Base-by-base conservation (phyloP, 176 grass and related monocot species). In the Pontederia crassipes region DNA sequence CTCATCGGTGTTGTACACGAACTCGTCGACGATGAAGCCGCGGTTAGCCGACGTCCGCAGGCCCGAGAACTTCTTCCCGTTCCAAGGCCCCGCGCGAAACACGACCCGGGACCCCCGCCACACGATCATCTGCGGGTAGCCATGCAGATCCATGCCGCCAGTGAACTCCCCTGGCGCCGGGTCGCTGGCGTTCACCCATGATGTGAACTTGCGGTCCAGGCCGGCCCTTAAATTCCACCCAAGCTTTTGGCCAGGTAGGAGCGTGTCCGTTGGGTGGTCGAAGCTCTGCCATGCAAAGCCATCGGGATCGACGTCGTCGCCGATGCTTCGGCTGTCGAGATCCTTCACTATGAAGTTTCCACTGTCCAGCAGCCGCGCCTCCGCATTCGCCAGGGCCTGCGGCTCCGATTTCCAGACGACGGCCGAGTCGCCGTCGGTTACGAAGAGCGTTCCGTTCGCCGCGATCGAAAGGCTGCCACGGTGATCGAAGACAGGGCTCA, bases 1-100 rank as follows among this genome's bases (percentile, higher is more conserved):
- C 10, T 26, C 17, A 9, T 16, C 17, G 55, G 55, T 11, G 18
- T 58, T 24, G 8, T 11, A 10, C 2, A 85, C 52, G 64, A 80
- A 87, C 35, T 72, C 57, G 72, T 83, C 83, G 1, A 11, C 78
- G 56, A 81, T 78, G 32, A 59, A 17, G 16, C 26, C 0, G 10
- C 1, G 17, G 0, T 17, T 58, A 4, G 1, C 8, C n/a, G 5
- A 10, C 55, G 80, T 76, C 4, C 85, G 89, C 69, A 80, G 73
- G 48, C 89, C 89, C 75, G 76, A 89, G 56, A 89, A 81, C 11
- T 58, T 79, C 10, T 73, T 28, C 20, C 89, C 89, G 62, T 89
- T 83, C 89, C 89, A 95, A 15, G 79, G 85, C 17, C 89, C 89
- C 14, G 68, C 78, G 1, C 81, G 75, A 70, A 85, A 89, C 28